These are phyloP conservation scores for Sporisorium iseilematis-ciliati DNA, from an alignment of 1,284 basidiomycete genomes.

Conservation along the genomic window DNA sequence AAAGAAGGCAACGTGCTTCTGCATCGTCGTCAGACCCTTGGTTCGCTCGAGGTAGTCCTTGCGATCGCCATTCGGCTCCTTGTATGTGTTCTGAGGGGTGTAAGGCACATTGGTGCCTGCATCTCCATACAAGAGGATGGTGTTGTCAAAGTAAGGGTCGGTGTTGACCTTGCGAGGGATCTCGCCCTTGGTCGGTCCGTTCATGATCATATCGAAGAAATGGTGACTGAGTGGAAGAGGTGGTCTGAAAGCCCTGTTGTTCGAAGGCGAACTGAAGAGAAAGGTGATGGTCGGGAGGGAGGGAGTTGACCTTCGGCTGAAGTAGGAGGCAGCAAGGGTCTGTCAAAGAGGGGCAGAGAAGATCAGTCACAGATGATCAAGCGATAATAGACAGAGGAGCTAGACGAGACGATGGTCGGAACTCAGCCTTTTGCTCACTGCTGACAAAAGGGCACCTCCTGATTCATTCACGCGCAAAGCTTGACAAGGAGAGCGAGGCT, in stretches of 20 bases:
- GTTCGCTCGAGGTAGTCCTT: constrained; percentile 50
- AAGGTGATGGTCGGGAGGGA: not conserved
- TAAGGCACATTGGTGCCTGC: constrained; percentile 47
- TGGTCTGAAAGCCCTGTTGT: not conserved
- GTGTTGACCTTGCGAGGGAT: constrained; percentile 34
- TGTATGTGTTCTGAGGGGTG: constrained; percentile 53
- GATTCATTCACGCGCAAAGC: too few species aligned
- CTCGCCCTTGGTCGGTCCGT: constrained; percentile 14
- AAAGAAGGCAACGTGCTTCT: constrained; percentile 74
- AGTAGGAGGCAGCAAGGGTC: not conserved
- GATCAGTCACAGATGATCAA: not conserved
- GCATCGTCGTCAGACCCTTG: constrained; percentile 66
- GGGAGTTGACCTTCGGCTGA: not conserved
- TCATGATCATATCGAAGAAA: constrained; percentile 14
- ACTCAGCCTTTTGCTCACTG: not conserved
- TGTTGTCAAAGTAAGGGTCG: constrained; percentile 56
- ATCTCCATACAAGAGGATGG: constrained; percentile 32
- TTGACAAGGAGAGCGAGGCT: too few species aligned
- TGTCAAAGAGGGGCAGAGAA: not conserved
- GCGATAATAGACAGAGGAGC: not conserved
- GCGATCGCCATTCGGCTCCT: constrained; percentile 47
- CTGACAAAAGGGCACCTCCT: too few species aligned
- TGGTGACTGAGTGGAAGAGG: not conserved
- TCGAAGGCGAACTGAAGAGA: not conserved
- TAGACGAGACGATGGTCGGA: not conserved